Base-by-base conservation (phyloP, 2,329 filamentous ascomycete genomes). In the Xylaria sp. region DNA sequence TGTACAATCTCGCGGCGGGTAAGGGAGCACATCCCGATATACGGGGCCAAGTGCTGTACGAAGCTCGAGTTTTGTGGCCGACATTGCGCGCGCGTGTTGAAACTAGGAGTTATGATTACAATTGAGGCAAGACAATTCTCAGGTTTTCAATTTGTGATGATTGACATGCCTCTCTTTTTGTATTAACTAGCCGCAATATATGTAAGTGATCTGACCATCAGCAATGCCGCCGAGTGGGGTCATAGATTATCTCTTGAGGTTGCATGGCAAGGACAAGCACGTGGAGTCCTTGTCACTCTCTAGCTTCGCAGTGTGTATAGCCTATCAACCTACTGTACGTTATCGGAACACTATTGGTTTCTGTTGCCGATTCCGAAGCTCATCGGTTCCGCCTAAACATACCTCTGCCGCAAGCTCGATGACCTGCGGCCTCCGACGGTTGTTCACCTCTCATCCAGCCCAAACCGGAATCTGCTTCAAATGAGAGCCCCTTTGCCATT, bases 11-110 rank as follows among this genome's bases (percentile, higher is more conserved):
- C 77, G 74, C 50, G 75, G 77, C n/a, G 72, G 74, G 63, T 74
- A 61, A 10, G 75, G 75, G 9, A 78, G 66, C 9, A 79, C 77
- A 70, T 78, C 77, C 52, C 76, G 76, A 55, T 78, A 78, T 41
- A 79, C 77, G 8, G 76, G 76, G 28, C 77, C 77, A 39, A 79
- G 75, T 20, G 77, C 76, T 23, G 78, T 78, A 50, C 76, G 75
- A 54, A 79, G 76, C 62, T 79, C 76, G 18, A 79, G 74, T 69
- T 76, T 78, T 10, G 76, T 77, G 41, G 68, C 61, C 8, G 75
- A 72, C 77, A 78, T 79, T 23, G 2, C 65, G 32, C 10, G 25
- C 59, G 10, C 5, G 28, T 25, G 37, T 44, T 20, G 8, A 39
- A 39, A 52, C 48, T 3, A 6, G 50, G 23, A 46, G 34, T 39